Conservation (phyloP, 805 yeast species). For the Nakazawaea populi region DNA sequence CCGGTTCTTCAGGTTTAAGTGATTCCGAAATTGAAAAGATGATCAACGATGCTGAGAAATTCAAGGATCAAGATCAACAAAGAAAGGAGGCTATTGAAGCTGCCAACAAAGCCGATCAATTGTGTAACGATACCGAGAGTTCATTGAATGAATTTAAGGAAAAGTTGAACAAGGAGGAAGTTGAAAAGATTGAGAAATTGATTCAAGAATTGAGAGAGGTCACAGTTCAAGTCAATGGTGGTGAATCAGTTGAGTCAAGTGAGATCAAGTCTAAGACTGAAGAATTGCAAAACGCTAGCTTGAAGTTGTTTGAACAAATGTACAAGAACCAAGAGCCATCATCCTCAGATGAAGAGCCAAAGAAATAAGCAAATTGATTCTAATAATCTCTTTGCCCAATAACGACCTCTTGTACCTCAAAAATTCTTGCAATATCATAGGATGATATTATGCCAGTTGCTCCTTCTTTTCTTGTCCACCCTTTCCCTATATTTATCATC, state of each 20-base stretch:
- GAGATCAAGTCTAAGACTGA: constrained; percentile 69
- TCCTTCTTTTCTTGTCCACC: background rate
- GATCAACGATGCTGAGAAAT: constrained; percentile 60
- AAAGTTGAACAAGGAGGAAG: constrained; percentile 44
- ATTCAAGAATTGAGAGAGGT: constrained; percentile 58
- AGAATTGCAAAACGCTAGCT: constrained; percentile 67
- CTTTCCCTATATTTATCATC: background rate
- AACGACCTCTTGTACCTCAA: too few species aligned
- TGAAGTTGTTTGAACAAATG: constrained; percentile 73
- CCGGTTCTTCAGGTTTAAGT: constrained; percentile 64
- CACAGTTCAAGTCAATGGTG: constrained; percentile 53
- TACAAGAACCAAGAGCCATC: constrained; percentile 29
- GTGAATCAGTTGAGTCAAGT: constrained; percentile 42
- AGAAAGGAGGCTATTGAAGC: constrained; percentile 60
- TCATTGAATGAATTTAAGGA: constrained; percentile 75
- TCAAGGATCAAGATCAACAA: constrained; percentile 54
- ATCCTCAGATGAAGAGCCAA: constrained; percentile 12
- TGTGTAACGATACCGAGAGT: constrained; percentile 82
- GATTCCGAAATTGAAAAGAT: constrained; percentile 62
- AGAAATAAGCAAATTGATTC: constrained; percentile 5
- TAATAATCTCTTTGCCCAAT: background rate
- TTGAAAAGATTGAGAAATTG: constrained; percentile 43
- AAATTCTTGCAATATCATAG: too few species aligned
- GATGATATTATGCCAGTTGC: background rate
- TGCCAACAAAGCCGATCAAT: constrained; percentile 72